Base-by-base conservation (phyloP, 2,329 filamentous ascomycete species). In the Metarhizium guizhouense region DNA sequence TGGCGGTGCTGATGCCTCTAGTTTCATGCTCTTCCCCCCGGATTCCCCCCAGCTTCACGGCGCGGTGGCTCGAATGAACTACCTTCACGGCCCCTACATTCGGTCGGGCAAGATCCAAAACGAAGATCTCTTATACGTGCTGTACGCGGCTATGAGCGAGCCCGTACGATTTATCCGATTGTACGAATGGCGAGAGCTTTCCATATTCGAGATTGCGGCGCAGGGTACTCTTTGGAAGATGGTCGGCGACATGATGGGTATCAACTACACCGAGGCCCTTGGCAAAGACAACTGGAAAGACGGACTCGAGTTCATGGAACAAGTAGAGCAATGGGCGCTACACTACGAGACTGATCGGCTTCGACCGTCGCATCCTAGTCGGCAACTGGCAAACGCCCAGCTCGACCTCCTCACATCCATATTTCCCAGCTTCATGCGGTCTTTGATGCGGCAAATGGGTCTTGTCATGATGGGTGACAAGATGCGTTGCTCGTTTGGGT, bases 171-270 rank as follows among this genome's bases (percentile, higher is more conserved):
- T 87, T 75, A 78, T 87, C 30, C 67, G 76, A 5, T 71, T 72
- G 4, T 88, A 83, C 62, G 88, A 93, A 65, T 93, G 88, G 87
- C 79, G 88, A 3, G 43, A 72, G 4, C 67, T 89, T 25, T 85
- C 78, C 14, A 80, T 84, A 0, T 75, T 91, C 68, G 88, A 92
- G 67, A 68, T 74, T 11, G 87, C 84, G 57, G 87, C 86, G 0
- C 69, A 86, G 36, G 84, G 81, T 16, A 84, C 81, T 0, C 83
- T 87, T 63, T 90, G 86, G 88, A 87, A 68, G 76, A 76, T 8
- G 53, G 70, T 89, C n/a, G 87, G 86, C 13, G 84, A 90, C 61
- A 80, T 81, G 53, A 86, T 91, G 81, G 78, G 76, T 0, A 87
- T 91, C 58, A 66, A 74, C 51, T 82, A 80, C 60, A 65, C 67